Conservation (phyloP, 2,329 filamentous ascomycete genomes). For the Phialocephala subalpina region DNA sequence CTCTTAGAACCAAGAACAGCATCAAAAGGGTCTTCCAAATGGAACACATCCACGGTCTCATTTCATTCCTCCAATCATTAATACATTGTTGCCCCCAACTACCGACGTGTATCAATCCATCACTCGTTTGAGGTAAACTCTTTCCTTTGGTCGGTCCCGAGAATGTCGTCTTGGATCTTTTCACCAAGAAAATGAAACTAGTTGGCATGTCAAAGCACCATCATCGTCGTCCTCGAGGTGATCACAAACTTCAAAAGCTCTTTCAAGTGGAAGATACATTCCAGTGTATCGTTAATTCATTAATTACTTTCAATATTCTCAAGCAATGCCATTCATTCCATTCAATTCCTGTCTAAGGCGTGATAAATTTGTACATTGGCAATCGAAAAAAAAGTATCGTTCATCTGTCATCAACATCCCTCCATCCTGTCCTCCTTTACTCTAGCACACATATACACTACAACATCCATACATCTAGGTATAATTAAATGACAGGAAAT, state of each 20-base stretch:
- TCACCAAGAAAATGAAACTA: too few relatives aligned
- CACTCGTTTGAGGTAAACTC: too few relatives aligned
- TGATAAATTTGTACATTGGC: conserved; percentile 30
- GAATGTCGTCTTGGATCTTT: too few relatives aligned
- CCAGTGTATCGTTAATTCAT: not conserved
- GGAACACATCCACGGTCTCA: too few relatives aligned
- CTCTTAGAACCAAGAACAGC: too few relatives aligned
- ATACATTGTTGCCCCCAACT: too few relatives aligned
- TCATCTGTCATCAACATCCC: not conserved
- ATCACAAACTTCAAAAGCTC: not conserved
- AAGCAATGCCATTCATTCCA: conserved; percentile 2
- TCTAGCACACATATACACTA: conserved; percentile 5
- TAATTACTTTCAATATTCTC: not conserved
- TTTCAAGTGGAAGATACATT: not conserved
- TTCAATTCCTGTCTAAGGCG: conserved; percentile 27
- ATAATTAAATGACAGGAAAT: not conserved
- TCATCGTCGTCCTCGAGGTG: too few relatives aligned
- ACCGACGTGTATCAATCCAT: too few relatives aligned
- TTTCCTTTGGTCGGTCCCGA: too few relatives aligned
- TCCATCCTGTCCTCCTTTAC: not conserved
- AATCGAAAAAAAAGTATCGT: conserved; percentile 17
- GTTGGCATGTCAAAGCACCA: too few relatives aligned
- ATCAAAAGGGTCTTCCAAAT: too few relatives aligned
- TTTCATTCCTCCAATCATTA: too few relatives aligned
- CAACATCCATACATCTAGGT: conserved; percentile 1